Base-by-base conservation (phyloP, 1,284 basidiomycete genomes). In the Coniferiporia weirii region DNA sequence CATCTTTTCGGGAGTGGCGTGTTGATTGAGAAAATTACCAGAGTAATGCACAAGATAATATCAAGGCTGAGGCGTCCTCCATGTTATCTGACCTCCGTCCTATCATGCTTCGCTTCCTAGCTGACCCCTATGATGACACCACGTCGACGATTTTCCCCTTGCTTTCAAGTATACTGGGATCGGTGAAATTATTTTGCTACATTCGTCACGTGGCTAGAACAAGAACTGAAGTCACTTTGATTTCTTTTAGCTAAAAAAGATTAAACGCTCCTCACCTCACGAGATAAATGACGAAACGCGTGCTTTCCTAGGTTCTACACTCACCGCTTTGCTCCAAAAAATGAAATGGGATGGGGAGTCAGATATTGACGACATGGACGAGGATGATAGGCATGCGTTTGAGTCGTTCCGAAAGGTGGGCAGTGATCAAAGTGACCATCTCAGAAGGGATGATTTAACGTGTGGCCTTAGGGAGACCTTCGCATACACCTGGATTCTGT, bases 341-440 rank as follows among this genome's bases (percentile, higher is more conserved):
- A 82, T 93, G 71, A 96, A 94, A 69, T 99, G 98, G 98, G 89
- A 93, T 55, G 81, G 85, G 63, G 85, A 88, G 0, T 83, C 82
- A 3, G 89, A 95, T 67, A 87, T 88, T 6, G 84, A 87, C 40
- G 92, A 95, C 64, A 80, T 86, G 49, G 94, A 96, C 56, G 93
- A 95, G 59, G 96, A 98, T 60, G 95, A 96, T 62, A 81, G 85
- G 61, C 83, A 82, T 20, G 87, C 86, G 50, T 98, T 99, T 66
- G 87, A 92, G 61, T 84, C 85, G 59, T 80, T 98, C 72, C 86
- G 97, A 66, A 93, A 90, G 76, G 93, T 89, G 68, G 36, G 68
- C 61, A 44, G 13, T 13, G 49, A 20, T 63, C 61, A 47, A 65
- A 49, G 13, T 36, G 35, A 38, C 34, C 56, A 20, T 34, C 54